Percentiles rank a stretch among this genome's conserved stretches.
These are phyloP conservation scores for Copromyces sp. DNA, from an alignment of 495 filamentous ascomycete species.

Conservation along the genomic window DNA sequence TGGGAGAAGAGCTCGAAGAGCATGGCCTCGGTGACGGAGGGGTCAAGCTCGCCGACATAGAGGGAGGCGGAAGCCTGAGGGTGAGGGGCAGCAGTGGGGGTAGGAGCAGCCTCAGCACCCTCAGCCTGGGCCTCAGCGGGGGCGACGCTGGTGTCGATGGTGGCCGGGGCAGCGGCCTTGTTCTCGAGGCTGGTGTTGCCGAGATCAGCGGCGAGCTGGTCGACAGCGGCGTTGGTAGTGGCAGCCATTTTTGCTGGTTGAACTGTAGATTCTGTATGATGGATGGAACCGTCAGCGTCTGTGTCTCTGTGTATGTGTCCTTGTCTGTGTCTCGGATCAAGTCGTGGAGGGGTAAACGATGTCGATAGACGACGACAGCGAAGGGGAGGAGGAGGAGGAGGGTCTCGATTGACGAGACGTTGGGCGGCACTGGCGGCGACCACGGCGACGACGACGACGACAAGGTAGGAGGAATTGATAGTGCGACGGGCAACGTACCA, in stretches of 20 bases:
- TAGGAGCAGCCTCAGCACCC: constrained; percentile 50
- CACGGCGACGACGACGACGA: not conserved
- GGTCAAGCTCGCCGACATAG: constrained; percentile 97
- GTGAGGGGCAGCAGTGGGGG: constrained; percentile 59
- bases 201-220: constrained; percentile 57
- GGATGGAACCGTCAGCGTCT: not conserved
- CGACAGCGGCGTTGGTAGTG: constrained; percentile 53
- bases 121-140: constrained; percentile 38
- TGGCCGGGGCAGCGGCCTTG: constrained; percentile 46
- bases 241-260: constrained; percentile 45
- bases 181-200: constrained; percentile 51
- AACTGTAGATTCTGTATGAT: constrained; percentile 1
- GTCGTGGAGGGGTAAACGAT: not conserved
- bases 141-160: constrained; percentile 55
- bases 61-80: constrained; percentile 90
- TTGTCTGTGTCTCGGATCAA: not conserved
- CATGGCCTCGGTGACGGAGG: constrained; percentile 98
- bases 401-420: not conserved
- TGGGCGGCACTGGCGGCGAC: not conserved
- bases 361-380: not conserved
- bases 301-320: constrained; percentile 3
- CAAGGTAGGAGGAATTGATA: not conserved
- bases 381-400: not conserved
- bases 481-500: constrained; percentile 9
- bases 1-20: constrained; percentile 99